Percentiles rank a stretch among this genome's conserved stretches.
phyloP scores from a whole-genome alignment of 257 asterid species.

The Solanum piurae region DNA sequence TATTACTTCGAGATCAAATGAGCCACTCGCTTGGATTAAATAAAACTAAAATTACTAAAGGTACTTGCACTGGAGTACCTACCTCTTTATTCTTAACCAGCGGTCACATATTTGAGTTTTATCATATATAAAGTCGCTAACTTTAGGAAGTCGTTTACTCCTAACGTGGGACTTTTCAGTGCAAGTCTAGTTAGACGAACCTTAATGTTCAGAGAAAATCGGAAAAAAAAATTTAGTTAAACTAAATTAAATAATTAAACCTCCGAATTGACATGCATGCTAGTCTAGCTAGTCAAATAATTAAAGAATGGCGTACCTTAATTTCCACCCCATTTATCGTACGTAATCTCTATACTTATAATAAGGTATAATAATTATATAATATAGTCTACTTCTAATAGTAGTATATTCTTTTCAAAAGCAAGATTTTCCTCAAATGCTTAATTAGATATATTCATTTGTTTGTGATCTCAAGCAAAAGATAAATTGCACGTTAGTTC shows the following conservation, averaged over 20 bases:
- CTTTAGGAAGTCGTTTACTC: rapidly evolving
- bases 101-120: rapidly evolving
- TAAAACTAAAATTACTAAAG: no score
- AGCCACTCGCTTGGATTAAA: no score
- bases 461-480: neutral
- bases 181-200: neutral
- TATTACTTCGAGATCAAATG: neutral
- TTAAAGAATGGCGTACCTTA: neutral
- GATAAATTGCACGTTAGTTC: neutral
- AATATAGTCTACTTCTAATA: neutral
- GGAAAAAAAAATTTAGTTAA: neutral
- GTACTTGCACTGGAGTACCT: no score
- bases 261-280: neutral
- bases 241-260: neutral
- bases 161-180: rapidly evolving
- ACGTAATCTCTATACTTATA: neutral
- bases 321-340: neutral
- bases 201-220: neutral
- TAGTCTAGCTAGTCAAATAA: neutral
- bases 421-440: neutral
- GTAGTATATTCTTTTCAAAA: neutral
- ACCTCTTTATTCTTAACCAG: no score
- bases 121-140: neutral
- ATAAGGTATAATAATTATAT: neutral
- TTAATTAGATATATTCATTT: neutral